Evolutionary conservation across 2,329 filamentous ascomycete species (phyloP).

Genomic region (Seiridium unicorne): DNA sequence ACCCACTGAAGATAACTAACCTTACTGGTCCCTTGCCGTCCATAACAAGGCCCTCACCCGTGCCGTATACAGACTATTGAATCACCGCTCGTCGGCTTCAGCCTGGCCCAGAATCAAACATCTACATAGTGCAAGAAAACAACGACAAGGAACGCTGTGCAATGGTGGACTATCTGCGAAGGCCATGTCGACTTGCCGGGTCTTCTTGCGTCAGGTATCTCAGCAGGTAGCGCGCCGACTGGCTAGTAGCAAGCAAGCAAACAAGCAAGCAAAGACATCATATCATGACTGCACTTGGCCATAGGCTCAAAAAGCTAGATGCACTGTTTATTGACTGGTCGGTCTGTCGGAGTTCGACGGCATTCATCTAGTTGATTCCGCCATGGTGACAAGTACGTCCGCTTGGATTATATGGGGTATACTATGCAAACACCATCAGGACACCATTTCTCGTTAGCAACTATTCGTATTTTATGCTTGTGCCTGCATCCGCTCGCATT

Average conservation of each 20-base stretch:
- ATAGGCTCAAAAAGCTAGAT: neutral
- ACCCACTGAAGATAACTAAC: neutral
- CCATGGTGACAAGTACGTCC: neutral
- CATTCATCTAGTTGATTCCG: neutral
- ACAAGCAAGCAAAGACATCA: neutral
- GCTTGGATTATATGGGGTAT: neutral
- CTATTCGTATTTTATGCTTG: neutral
- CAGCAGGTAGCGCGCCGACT: no score
- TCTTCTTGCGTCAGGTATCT: no score
- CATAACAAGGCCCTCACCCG: neutral
- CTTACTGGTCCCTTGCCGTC: neutral
- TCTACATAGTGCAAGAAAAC: neutral
- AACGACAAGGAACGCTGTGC: neutral
- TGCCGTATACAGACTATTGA: conserved; percentile 1
- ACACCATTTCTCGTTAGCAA: neutral
- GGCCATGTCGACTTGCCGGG: no score
- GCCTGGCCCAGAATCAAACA: no score
- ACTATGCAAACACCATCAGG: neutral
- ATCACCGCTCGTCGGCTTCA: neutral
- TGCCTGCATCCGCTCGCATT: conserved; percentile 1
- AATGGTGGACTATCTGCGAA: no score
- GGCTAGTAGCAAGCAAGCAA: no score
- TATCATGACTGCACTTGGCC: neutral
- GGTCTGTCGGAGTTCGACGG: neutral
- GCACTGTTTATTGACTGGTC: neutral